Conservation (phyloP, 1,284 basidiomycete species). For the Trametes versicolor region DNA sequence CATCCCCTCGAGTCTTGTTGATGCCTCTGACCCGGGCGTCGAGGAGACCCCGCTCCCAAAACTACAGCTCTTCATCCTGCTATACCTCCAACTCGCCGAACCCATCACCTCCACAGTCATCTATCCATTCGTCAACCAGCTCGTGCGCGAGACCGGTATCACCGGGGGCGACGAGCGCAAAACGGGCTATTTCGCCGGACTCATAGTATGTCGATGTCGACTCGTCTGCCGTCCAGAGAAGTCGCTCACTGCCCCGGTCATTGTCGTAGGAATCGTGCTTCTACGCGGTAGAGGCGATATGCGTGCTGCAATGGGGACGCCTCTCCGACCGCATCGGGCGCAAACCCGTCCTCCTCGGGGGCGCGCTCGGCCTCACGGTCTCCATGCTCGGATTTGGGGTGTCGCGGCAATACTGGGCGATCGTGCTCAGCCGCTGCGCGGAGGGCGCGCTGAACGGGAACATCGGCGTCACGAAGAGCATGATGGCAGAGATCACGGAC, state of each 20-base stretch:
- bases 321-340: constrained; percentile 74
- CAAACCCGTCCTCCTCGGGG: constrained; percentile 72
- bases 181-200: constrained; percentile 62
- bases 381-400: constrained; percentile 77
- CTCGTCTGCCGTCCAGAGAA: too few relatives aligned
- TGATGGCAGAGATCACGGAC: constrained; percentile 76
- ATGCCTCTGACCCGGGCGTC: neutral
- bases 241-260: neutral
- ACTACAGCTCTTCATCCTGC: constrained; percentile 67
- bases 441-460: constrained; percentile 63
- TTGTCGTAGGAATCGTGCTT: constrained; percentile 69
- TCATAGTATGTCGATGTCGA: constrained; percentile 52
- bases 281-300: constrained; percentile 70
- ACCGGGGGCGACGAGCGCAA: constrained; percentile 62
- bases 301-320: constrained; percentile 75
- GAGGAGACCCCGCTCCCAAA: constrained; percentile 67
- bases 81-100: constrained; percentile 67
- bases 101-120: constrained; percentile 71
- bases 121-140: constrained; percentile 60
- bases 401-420: constrained; percentile 64
- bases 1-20: neutral
- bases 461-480: constrained; percentile 74
- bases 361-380: constrained; percentile 69
- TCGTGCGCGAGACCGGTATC: constrained; percentile 69
- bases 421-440: constrained; percentile 61